Percentiles rank a stretch among this genome's conserved stretches.
Evolutionary conservation across 371 early-diverging fungal genomes (phyloP).

Genomic region (Astathelohania contejeani): DNA sequence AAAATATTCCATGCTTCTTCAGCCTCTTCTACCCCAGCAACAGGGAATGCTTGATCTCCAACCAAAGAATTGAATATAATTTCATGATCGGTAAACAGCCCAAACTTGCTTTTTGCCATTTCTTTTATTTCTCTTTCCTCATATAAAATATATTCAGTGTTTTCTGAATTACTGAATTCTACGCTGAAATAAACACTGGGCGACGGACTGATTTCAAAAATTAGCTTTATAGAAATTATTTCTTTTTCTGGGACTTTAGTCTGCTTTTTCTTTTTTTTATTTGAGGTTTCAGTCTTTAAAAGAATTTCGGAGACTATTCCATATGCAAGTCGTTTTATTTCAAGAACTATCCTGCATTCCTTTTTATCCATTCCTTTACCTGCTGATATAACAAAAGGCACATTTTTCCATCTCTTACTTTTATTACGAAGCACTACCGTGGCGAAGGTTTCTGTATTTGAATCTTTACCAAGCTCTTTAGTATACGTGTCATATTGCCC

Average conservation of each 20-base stretch:
- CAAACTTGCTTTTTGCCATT: slow-evolving; percentile 12
- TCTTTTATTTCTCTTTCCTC: neutral
- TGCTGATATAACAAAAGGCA: slow-evolving; percentile 35
- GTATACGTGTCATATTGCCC: slow-evolving; percentile 46
- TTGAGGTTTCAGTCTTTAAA: neutral
- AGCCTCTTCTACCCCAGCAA: slow-evolving; percentile 20
- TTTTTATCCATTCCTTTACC: slow-evolving; percentile 49
- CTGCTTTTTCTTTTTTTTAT: neutral
- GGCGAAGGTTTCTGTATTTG: slow-evolving; percentile 43
- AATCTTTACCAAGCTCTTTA: slow-evolving; percentile 18
- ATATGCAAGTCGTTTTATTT: slow-evolving; percentile 7
- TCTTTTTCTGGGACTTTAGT: neutral
- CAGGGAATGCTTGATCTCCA: slow-evolving; percentile 9
- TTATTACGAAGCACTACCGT: slow-evolving; percentile 8
- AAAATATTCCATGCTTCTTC: slow-evolving; percentile 37
- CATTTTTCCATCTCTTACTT: slow-evolving; percentile 22
- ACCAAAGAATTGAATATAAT: slow-evolving; percentile 35
- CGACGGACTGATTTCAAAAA: neutral
- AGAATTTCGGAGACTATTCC: neutral
- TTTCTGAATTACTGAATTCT: neutral
- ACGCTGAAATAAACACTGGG: neutral
- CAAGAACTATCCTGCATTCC: slow-evolving; percentile 25
- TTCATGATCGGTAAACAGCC: slow-evolving; percentile 25
- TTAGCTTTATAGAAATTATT: neutral
- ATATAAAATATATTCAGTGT: slow-evolving; percentile 3